Base-by-base conservation (phyloP, 2,329 filamentous ascomycete species). In the Neoscytalidium dimidiatum region DNA sequence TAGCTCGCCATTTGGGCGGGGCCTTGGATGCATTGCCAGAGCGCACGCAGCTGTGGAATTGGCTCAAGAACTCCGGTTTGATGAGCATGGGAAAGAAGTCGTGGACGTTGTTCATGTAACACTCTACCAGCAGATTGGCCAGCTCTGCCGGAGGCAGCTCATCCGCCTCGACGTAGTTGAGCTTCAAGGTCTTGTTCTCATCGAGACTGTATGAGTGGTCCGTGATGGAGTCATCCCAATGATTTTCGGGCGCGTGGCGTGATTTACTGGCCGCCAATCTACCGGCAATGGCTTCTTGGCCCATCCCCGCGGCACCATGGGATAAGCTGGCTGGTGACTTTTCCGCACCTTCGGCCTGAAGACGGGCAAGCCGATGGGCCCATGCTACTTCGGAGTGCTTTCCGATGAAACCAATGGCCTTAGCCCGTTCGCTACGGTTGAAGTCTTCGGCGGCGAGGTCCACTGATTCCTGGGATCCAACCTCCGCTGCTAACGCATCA, bases 41-140 rank as follows among this genome's bases (percentile, higher is more conserved):
- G 26, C 65, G 64, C 58, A 72, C 71, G 70, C 64, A 77, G 5
- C 69, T 67, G 51, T 73, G 68, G 63, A 78, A 79, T 49, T 77
- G 71, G 9, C 61, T 64, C 8, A 68, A 61, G 58, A 80, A 78
- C 0, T 70, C 67, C 23, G 68, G 69, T 52, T 69, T 71, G 6
- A 74, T 71, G 17, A 81, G 67, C 1, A 81, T 75, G 0, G 78
- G 78, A 38, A 80, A 79, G 0, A 73, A 69, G 26, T 74, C 71
- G 52, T 81, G 78, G 5, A 80, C 73, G 21, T 73, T 77, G 5
- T 69, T 65, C 58, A 79, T 72, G 61, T 79, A 81, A 35, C 69
- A 72, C 5, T 73, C 48, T n/a, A 79, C 70, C 4, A 80, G 69
- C 26, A 69, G 67, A n/a, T 77, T 70, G 0, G 75, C 77, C 2